These are phyloP conservation scores for Chimonanthus praecox DNA, from an alignment of 164 flowering plant genomes.

Conservation along the genomic window DNA sequence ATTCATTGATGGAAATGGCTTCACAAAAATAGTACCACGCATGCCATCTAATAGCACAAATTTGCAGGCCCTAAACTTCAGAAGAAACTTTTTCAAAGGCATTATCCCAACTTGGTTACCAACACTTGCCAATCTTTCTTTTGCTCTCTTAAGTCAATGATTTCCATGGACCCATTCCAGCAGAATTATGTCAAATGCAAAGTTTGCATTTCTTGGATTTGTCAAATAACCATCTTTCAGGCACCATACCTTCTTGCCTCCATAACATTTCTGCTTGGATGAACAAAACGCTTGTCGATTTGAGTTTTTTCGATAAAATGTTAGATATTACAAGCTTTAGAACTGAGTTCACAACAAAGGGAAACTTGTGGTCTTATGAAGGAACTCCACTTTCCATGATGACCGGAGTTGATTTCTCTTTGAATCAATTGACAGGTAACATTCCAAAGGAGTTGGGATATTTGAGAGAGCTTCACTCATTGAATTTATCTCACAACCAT, in stretches of 20 bases:
- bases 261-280: not conserved
- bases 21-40: not conserved
- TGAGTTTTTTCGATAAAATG: accelerated
- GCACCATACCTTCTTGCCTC: constrained; percentile 4
- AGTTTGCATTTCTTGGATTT: not conserved
- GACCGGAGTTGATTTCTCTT: constrained; percentile 6
- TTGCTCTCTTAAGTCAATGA: not conserved
- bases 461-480: not conserved
- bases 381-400: not conserved
- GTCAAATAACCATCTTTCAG: not conserved
- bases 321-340: not conserved
- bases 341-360: not conserved
- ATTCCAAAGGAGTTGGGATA: constrained; percentile 4
- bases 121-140: not conserved
- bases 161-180: not conserved
- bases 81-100: not conserved
- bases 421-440: constrained; percentile 4
- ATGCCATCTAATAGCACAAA: not conserved
- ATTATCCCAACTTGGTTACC: not conserved
- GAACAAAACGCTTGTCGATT: not conserved
- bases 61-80: not conserved
- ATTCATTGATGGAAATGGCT: not conserved
- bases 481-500: constrained; percentile 5
- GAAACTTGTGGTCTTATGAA: not conserved
- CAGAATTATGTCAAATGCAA: not conserved